Evolutionary conservation across 1,284 basidiomycete genomes (phyloP).

Genomic region (Cryptococcus sp.): DNA sequence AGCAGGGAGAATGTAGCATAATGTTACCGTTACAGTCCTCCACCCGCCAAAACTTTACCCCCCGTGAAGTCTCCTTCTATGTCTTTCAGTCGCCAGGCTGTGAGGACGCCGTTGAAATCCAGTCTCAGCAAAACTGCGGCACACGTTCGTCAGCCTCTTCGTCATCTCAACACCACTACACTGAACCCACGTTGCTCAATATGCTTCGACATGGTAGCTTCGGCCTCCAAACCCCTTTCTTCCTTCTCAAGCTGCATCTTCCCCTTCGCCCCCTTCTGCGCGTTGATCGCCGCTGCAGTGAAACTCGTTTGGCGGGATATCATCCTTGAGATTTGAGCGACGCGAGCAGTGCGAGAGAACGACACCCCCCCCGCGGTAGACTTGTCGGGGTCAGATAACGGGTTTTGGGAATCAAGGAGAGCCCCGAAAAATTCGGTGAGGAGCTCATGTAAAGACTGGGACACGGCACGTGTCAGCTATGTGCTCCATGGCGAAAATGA

Average conservation of each 20-base stretch:
- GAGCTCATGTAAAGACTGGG: constrained; percentile 63
- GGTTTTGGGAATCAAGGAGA: constrained; percentile 62
- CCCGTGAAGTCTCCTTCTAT: constrained; percentile 11
- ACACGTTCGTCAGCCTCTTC: neutral
- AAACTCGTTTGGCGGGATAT: constrained; percentile 25
- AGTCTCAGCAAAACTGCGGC: constrained; percentile 63
- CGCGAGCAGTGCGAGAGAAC: constrained; percentile 22
- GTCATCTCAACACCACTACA: neutral
- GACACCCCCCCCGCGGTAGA: constrained; percentile 16
- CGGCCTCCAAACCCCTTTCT: constrained; percentile 51
- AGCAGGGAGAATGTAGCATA: neutral
- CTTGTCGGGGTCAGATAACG: constrained; percentile 28
- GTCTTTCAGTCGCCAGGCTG: constrained; percentile 51
- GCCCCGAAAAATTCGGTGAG: constrained; percentile 72
- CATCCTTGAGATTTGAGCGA: constrained; percentile 24
- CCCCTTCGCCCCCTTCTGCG: neutral
- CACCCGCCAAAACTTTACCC: constrained; percentile 23
- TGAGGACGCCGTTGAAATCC: constrained; percentile 79
- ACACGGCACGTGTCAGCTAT: constrained; percentile 54
- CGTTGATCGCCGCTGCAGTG: neutral
- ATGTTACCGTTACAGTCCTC: constrained; percentile 18
- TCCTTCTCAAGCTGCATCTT: constrained; percentile 29
- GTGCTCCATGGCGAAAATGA: neutral
- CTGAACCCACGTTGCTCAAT: constrained; percentile 60
- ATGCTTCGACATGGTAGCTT: constrained; percentile 65